Base-by-base conservation (phyloP, 257 asterid species). In the Nicotiana tabacum region DNA sequence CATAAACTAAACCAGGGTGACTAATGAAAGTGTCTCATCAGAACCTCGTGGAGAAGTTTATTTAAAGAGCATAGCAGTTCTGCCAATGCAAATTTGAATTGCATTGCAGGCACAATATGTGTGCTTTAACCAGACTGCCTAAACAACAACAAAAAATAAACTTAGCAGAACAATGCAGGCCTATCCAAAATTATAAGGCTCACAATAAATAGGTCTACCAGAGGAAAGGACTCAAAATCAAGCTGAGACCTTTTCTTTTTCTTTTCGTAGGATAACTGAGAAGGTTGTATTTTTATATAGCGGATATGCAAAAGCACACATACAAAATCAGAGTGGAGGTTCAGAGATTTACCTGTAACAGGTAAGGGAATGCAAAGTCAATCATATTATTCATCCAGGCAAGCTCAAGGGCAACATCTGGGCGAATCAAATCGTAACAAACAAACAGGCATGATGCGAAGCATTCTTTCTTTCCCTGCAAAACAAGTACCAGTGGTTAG, bases 391-490 rank as follows among this genome's bases (percentile, higher is more conserved):
- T 92, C 90, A 93, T 91, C 99, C 99, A 96, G 80, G 98, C 98
- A 43, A 96, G 97, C 83, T 96, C 99, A 82, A 96, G 97, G 15
- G 93, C 99, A 81, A 96, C 98, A 86, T 96, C 99, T 1, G 95
- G 87, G 57, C 98, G 99, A 61, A 96, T 89, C 88, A 94, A 87
- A 80, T 96, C 99, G 29, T 96, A 96, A 84, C 99, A 96, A 79
- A 96, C 99, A 85, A 94, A 96, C 83, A 96, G 95, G 96, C 99
- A 96, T 3, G 99, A 96, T 0, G 99, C 93, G 3, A 93, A 96
- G 90, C 99, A 96, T 87, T 96, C 99, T 93, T 94, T 96, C 92
- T 96, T 96, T 24, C 99, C 99, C 99, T 96, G 89, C 89, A 88
- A 66, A 48, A 80, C 78, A n/a, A 72, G 60, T 33, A 74, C 51